Evolutionary conservation across 1,284 basidiomycete species (phyloP).

Genomic region (Sporisorium iseilematis-ciliati): DNA sequence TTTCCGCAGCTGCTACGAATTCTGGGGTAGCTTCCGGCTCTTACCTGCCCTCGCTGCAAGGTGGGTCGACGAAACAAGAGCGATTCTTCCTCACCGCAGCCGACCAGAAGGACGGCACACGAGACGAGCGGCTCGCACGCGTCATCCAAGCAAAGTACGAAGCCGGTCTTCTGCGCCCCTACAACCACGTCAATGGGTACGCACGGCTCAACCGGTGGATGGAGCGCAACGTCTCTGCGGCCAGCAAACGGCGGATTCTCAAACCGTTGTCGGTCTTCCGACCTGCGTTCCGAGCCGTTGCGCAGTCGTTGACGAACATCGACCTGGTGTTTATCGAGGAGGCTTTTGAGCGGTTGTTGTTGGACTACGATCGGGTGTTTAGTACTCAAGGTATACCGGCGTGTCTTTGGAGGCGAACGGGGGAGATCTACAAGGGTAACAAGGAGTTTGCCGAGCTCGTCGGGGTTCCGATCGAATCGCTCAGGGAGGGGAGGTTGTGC

Average conservation of each 20-base stretch:
- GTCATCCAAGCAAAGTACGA: conserved; percentile 98
- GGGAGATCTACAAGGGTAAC: conserved; percentile 98
- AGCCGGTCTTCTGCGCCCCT: conserved; percentile 91
- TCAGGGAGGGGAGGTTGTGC: conserved; percentile 88
- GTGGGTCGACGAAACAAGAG: conserved; percentile 73
- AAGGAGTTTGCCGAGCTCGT: conserved; percentile 91
- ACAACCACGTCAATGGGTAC: conserved; percentile 82
- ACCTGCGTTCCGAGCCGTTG: conserved; percentile 77
- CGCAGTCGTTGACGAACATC: conserved; percentile 89
- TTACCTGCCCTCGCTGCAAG: conserved; percentile 46
- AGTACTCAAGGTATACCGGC: conserved; percentile 83
- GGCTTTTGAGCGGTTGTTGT: conserved; percentile 91
- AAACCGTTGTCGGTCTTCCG: conserved; percentile 89
- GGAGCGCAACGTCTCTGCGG: conserved; percentile 77
- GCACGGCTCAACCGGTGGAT: conserved; percentile 77
- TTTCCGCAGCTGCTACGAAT: conserved; percentile 14
- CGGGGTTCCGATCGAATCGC: conserved; percentile 82
- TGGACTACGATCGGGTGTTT: conserved; percentile 96
- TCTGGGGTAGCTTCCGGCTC: conserved; percentile 16
- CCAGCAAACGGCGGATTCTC: conserved; percentile 86
- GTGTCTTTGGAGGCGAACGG: conserved; percentile 94
- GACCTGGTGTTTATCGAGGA: conserved; percentile 89
- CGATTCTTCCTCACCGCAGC: conserved; percentile 92
- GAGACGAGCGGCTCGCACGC: conserved; percentile 87
- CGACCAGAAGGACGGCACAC: conserved; percentile 89